Evolutionary conservation across 2,329 filamentous ascomycete genomes (phyloP), one percentile per base, ranked within the genome.

Genomic region (Tolypocladium tropicale): DNA sequence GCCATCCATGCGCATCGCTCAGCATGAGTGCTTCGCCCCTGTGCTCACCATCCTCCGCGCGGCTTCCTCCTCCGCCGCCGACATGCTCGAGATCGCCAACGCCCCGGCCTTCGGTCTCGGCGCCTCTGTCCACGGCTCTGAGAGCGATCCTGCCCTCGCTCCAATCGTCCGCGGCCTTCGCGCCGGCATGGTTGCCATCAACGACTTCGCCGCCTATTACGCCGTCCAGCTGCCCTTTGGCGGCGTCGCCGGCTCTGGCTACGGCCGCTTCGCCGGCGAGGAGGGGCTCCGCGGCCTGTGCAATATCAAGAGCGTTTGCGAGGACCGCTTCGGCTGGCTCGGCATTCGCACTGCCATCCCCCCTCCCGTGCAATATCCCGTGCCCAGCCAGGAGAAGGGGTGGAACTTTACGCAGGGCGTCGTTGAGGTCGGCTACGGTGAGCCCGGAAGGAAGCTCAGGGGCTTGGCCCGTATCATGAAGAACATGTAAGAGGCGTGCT

Each of bases 201-300:
- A 99, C 69, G 94, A 99, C 74, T 99, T 99, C 67, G 94, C 86
- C 23, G 87, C 85, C 32, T 96, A 85, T 71, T 99, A 99, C 68
- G 90, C 93, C 54, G 92, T 95, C 9, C 91, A 96, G 72, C 75
- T 99, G 41, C 94, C 94, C 0, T 99, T 99, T 71, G 94, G 94
- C 39, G 94, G 92, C 55, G 84, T 89, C n/a, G 84, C 83, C 57
- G 93, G 91, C 1, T 95, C 89, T 28, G 94, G 89, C 0, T 97
- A 97, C 69, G 94, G 94, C 1, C 81, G 93, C 3, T 99, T 99
- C 72, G 93, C 90, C 0, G 94, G 91, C 28, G 85, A 89, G 61
- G 94, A 99, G 69, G 94, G 94, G 0, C 73, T 99, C 25, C 79
- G 90, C 37, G 86, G 85, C 4, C 68, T 99, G 55, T 96, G 90